These are phyloP conservation scores for Ganoderma boninense DNA, from an alignment of 1,284 basidiomycete genomes.

Conservation along the genomic window DNA sequence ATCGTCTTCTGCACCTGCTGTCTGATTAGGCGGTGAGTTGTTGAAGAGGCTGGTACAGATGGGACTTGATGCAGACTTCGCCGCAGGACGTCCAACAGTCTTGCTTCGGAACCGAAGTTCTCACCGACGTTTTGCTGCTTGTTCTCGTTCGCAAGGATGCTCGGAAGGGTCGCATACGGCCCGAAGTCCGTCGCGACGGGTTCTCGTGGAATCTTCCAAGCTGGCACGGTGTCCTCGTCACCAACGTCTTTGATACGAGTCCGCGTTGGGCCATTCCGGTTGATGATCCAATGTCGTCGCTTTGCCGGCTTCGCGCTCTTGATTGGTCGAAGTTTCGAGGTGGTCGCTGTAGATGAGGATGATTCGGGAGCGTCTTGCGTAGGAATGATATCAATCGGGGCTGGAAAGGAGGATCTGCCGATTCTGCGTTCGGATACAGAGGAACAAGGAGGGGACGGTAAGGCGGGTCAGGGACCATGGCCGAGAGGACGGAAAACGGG, in stretches of 20 bases:
- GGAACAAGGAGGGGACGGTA: conserved; percentile 63
- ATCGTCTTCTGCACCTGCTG: conserved; percentile 6
- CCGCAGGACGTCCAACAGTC: conserved; percentile 43
- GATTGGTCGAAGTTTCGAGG: conserved; percentile 18
- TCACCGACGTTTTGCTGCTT: conserved; percentile 44
- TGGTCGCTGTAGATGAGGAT: conserved; percentile 14
- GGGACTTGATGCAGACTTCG: conserved; percentile 33
- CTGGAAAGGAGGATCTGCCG: conserved; percentile 39
- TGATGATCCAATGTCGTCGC: conserved; percentile 52
- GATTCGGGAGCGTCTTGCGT: conserved; percentile 27
- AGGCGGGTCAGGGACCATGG: conserved; percentile 64
- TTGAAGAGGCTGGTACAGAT: neutral
- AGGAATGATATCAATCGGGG: conserved; percentile 42
- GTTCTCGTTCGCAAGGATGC: conserved; percentile 56
- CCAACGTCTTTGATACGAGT: conserved; percentile 62
- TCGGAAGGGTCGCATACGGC: conserved; percentile 59
- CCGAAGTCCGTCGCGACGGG: conserved; percentile 67
- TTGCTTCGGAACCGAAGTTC: conserved; percentile 45
- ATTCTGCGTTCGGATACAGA: conserved; percentile 54
- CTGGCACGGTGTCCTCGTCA: conserved; percentile 48
- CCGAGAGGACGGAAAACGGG: conserved; percentile 72
- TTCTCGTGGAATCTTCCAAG: conserved; percentile 59
- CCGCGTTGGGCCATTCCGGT: conserved; percentile 49
- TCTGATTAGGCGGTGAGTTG: conserved; percentile 3
- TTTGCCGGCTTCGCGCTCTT: conserved; percentile 31